Base-by-base conservation (phyloP, 176 grass and related monocot genomes). In the Bolboschoenus planiculmis region DNA sequence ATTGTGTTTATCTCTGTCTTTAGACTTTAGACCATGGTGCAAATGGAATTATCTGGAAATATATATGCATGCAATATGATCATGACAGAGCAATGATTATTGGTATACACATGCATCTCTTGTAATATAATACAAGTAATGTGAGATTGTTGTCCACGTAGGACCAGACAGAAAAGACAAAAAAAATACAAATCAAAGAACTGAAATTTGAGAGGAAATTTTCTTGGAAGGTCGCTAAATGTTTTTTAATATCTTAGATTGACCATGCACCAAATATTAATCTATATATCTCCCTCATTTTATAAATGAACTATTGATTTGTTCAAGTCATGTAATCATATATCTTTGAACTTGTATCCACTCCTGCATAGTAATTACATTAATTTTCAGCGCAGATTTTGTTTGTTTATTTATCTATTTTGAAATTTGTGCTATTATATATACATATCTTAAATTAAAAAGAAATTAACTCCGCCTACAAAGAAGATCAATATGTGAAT, bases 181-280 rank as follows among this genome's bases (percentile, higher is more conserved):
- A 10, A 72, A 71, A 10, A 40, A 71, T 72, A 23, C n/a, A 44
- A 72, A 72, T 72, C 8, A 26, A 44, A 43, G 7, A 42, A 71
- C 14, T 71, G 11, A 20, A 43, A 71, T 43, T 43, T 40, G 8
- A 9, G 3, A 31, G 20, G 18, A 71, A 42, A 23, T 71, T 70
- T 72, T 72, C 67, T 72, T 44, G 67, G 67, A 72, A 72, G 67
- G 67, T 24, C 20, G 9, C 37, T 42, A 43, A 72, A 44, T 72
- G 67, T 72, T 72, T 9, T 24, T 24, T 72, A 72, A 66, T 15
- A 18, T 67, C 63, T 66, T 36, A 67, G 33, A 67, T 35, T 67
- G 50, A 53, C 50, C 3, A 20, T 18, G 7, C 31, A 64, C 14
- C 16, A 6, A 31, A 62, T 62, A 60, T 63, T 33, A 33, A 15